Conservation (phyloP, 495 filamentous ascomycete genomes). For the Trichodelitschia bisporula region DNA sequence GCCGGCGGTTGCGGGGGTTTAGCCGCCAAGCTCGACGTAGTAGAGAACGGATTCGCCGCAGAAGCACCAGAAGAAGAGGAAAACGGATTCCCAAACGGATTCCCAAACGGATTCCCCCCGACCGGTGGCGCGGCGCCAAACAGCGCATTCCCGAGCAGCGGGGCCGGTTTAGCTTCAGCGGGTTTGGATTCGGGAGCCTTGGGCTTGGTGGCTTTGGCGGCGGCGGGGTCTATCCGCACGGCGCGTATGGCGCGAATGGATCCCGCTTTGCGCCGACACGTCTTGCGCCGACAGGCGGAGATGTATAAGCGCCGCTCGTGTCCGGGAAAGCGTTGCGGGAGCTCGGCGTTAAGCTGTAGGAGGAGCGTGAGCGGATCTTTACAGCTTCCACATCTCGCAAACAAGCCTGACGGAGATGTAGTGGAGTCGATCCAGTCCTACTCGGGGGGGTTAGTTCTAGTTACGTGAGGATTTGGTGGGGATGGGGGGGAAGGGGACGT, state of each 20-base stretch:
- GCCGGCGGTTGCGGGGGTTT: constrained; percentile 12
- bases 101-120: constrained; percentile 23
- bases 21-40: constrained; percentile 11
- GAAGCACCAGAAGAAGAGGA: constrained; percentile 16
- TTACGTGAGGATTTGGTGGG: background rate
- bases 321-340: constrained; percentile 61
- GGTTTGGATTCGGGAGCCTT: constrained; percentile 5
- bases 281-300: constrained; percentile 51
- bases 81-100: background rate
- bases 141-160: constrained; percentile 5
- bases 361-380: constrained; percentile 61
- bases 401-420: constrained; percentile 45
- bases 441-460: too few species aligned
- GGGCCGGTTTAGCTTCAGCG: constrained; percentile 2
- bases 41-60: constrained; percentile 32
- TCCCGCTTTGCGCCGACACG: constrained; percentile 64
- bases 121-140: constrained; percentile 7
- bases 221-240: constrained; percentile 22
- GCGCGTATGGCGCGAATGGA: constrained; percentile 49
- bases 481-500: constrained; percentile 16
- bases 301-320: constrained; percentile 76
- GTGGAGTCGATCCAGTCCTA: constrained; percentile 60
- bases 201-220: constrained; percentile 9
- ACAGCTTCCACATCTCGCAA: constrained; percentile 78
- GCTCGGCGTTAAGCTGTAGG: constrained; percentile 74